A percentile compares a stretch with the other conserved stretches of the same genome.
Evolutionary conservation across 2,329 filamentous ascomycete species (phyloP).

Genomic region (Cladophialophora exuberans): DNA sequence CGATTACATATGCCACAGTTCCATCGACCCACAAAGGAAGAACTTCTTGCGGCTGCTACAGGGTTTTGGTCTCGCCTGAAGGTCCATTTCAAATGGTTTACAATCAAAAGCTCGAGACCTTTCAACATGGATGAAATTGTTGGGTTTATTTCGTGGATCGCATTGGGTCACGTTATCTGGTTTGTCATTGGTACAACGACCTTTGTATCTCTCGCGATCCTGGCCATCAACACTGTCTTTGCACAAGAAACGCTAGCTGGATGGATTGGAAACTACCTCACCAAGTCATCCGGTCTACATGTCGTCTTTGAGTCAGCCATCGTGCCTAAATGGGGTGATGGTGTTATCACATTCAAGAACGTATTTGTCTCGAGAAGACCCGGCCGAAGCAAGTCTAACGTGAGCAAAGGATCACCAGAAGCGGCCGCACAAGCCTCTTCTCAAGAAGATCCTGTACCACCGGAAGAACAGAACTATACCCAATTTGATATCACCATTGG

Average conservation of each 20-base stretch:
- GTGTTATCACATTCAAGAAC: slow-evolving; percentile 94
- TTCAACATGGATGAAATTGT: slow-evolving; percentile 98
- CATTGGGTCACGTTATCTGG: slow-evolving; percentile 92
- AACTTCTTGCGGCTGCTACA: slow-evolving; percentile 85
- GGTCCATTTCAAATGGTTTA: slow-evolving; percentile 96
- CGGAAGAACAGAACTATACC: slow-evolving; percentile 92
- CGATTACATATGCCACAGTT: slow-evolving; percentile 72
- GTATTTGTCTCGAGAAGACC: slow-evolving; percentile 93
- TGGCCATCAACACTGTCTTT: slow-evolving; percentile 93
- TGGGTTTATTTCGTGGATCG: slow-evolving; percentile 92
- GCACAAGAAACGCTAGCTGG: slow-evolving; percentile 94
- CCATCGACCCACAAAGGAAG: slow-evolving; percentile 87
- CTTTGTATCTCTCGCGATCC: slow-evolving; percentile 89
- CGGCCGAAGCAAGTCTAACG: slow-evolving; percentile 74
- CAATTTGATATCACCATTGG: slow-evolving; percentile 96
- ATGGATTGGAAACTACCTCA: slow-evolving; percentile 94
- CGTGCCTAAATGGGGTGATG: slow-evolving; percentile 92
- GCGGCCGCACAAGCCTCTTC: slow-evolving; percentile 85
- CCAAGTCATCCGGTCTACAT: slow-evolving; percentile 86
- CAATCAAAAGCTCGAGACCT: slow-evolving; percentile 87
- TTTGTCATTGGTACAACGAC: slow-evolving; percentile 95
- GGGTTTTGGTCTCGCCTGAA: slow-evolving; percentile 90
- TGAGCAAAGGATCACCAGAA: slow-evolving; percentile 87
- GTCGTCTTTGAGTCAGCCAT: slow-evolving; percentile 98
- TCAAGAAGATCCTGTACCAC: slow-evolving; percentile 53